These are phyloP conservation scores for Backusella circina DNA, from an alignment of 192 early-diverging fungal genomes.

Conservation along the genomic window DNA sequence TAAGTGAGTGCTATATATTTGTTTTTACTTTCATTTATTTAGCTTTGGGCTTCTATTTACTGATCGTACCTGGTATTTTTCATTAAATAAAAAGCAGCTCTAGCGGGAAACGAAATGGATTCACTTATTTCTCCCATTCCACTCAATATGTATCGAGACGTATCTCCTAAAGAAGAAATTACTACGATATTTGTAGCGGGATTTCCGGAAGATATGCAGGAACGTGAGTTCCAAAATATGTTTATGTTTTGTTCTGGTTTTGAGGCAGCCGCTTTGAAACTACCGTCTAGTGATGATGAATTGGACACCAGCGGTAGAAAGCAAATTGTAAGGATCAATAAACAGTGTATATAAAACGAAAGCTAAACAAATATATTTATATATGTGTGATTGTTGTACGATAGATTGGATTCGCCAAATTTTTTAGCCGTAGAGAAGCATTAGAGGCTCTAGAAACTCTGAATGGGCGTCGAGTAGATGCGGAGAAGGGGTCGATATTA, in stretches of 20 bases:
- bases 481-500: constrained; percentile 68
- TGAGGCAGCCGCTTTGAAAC: constrained; percentile 94
- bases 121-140: background rate
- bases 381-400: background rate
- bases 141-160: constrained; percentile 3
- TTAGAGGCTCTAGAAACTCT: constrained; percentile 87
- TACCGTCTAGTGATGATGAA: constrained; percentile 66
- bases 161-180: constrained; percentile 72
- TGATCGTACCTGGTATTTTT: background rate
- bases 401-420: constrained; percentile 99
- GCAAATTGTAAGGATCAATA: constrained; percentile 58
- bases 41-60: background rate
- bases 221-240: constrained; percentile 99
- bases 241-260: constrained; percentile 96
- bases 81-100: background rate
- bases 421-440: constrained; percentile 86
- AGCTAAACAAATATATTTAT: background rate
- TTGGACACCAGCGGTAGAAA: constrained; percentile 41
- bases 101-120: background rate
- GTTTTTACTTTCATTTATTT: background rate
- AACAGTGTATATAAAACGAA: constrained; percentile 64
- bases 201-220: constrained; percentile 97
- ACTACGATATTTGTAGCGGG: constrained; percentile 99
- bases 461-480: constrained; percentile 89
- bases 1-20: background rate